phyloP scores from a whole-genome alignment of 2,329 filamentous ascomycete genomes.

The Colletotrichum phormii region DNA sequence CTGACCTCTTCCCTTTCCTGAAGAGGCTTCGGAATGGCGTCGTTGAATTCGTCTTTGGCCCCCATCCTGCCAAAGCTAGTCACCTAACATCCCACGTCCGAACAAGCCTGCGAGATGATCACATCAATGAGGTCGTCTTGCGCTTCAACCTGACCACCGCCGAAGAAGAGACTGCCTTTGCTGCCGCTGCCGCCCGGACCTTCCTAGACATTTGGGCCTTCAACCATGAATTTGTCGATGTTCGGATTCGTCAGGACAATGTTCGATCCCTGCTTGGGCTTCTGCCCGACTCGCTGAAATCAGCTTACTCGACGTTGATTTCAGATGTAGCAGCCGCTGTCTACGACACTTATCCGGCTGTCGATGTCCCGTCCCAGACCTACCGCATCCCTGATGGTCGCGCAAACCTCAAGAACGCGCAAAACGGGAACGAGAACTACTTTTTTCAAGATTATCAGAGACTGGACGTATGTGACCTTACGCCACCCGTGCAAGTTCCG shows the following conservation, averaged over 20 bases:
- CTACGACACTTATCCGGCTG: slow-evolving; percentile 77
- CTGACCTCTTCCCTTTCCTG: slow-evolving; percentile 58
- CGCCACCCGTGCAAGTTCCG: slow-evolving; percentile 46
- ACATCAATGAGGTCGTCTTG: slow-evolving; percentile 86
- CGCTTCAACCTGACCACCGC: slow-evolving; percentile 82
- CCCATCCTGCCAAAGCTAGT: slow-evolving; percentile 50
- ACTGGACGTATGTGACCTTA: slow-evolving; percentile 64
- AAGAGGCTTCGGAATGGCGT: slow-evolving; percentile 62
- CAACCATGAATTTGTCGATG: slow-evolving; percentile 84
- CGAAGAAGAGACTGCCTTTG: slow-evolving; percentile 76
- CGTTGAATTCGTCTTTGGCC: slow-evolving; percentile 63
- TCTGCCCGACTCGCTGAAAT: slow-evolving; percentile 79
- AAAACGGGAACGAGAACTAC: slow-evolving; percentile 70
- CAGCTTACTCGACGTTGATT: slow-evolving; percentile 80
- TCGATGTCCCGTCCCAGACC: slow-evolving; percentile 41
- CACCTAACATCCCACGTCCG: slow-evolving; percentile 46
- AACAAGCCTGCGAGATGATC: slow-evolving; percentile 65
- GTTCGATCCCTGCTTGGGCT: slow-evolving; percentile 83
- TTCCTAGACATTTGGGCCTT: slow-evolving; percentile 94
- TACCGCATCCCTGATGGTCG: slow-evolving; percentile 41
- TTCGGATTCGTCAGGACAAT: slow-evolving; percentile 80
- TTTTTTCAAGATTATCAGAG: slow-evolving; percentile 97
- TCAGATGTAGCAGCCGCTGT: slow-evolving; percentile 83
- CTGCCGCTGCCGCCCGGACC: slow-evolving; percentile 78
- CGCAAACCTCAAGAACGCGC: slow-evolving; percentile 44